Base-by-base conservation (phyloP, 2,329 filamentous ascomycete species). In the Exophiala lecanii-corni region DNA sequence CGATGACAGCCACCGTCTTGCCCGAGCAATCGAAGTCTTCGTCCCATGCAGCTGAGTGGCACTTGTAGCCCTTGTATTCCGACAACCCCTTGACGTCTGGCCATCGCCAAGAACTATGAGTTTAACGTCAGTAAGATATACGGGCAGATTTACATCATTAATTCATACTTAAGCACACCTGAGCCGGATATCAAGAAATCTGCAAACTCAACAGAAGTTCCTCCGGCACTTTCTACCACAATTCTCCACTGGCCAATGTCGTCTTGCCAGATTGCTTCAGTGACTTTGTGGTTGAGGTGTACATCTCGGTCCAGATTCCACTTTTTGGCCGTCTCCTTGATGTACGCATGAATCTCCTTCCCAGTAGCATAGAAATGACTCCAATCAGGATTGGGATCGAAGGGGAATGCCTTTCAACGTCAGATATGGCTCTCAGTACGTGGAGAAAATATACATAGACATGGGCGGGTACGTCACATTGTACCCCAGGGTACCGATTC, bases 341-440 rank as follows among this genome's bases (percentile, higher is more conserved):
- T 81, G 57, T 88, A 88, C 12, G 76, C 71, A 5, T 71, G 65
- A 45, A 88, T 87, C 59, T 88, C 84, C 3, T 65, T 59, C 0
- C 82, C 82, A 26, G 77, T 75, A 0, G 82, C 76, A 55, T 84
- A 87, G 46, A 80, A 72, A 53, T 85, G 79, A 0, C 72, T 73
- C 84, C 84, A 88, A 51, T 84, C 70, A 0, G 73, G 75, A 43
- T 86, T 86, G 1, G 81, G 80, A 5, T 71, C 69, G 58, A 85
- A 86, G 0, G 77, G 79, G 4, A 75, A 75, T 56, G 39, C 39
- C 39, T 41, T 12, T 4, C 6, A 6, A 7, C 6, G 9, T 35
- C 17, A 35, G 18, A 17, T 6, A 18, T 9, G 6, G 4, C 17
- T 17, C 33, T 17, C 4, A 5, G 18, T 15, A 4, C 6, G 33